Conservation (phyloP, 2,329 filamentous ascomycete species). For the Colletotrichum viniferum region DNA sequence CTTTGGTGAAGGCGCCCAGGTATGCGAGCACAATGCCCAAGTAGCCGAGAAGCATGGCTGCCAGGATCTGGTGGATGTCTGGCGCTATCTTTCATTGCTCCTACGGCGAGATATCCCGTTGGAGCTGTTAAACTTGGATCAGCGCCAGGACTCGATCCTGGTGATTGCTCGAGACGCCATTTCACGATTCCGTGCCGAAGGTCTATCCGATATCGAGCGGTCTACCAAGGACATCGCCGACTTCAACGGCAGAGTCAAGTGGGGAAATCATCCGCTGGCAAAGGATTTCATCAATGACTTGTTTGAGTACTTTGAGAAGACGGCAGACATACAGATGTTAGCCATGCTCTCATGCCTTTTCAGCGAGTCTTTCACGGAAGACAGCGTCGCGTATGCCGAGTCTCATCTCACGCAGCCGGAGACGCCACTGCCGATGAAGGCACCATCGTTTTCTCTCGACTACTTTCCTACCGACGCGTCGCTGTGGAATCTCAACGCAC, state of each 20-base stretch:
- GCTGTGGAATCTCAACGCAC: conserved; percentile 56
- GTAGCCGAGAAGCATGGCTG: conserved; percentile 76
- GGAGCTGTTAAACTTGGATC: conserved; percentile 61
- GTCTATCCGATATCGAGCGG: conserved; percentile 13
- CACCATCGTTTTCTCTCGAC: conserved; percentile 68
- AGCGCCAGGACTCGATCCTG: conserved; percentile 64
- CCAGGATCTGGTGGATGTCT: conserved; percentile 77
- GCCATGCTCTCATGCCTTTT: conserved; percentile 76
- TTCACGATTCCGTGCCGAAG: conserved; percentile 37
- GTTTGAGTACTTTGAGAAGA: conserved; percentile 67
- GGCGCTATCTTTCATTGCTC: conserved; percentile 80
- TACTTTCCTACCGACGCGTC: conserved; percentile 67
- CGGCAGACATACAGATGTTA: conserved; percentile 71
- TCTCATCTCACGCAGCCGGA: conserved; percentile 61
- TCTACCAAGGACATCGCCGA: conserved; percentile 21
- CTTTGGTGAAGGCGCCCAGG: conserved; percentile 79
- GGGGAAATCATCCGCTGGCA: conserved; percentile 70
- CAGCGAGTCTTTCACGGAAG: conserved; percentile 61
- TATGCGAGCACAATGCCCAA: conserved; percentile 83
- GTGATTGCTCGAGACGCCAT: conserved; percentile 71
- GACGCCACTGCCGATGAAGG: conserved; percentile 68
- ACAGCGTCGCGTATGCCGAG: conserved; percentile 62
- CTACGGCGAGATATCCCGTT: conserved; percentile 78
- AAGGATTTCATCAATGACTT: conserved; percentile 64
- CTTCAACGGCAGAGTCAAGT: conserved; percentile 67